Percentiles rank a stretch among this genome's conserved stretches.
These are phyloP conservation scores for Periconia sp. DNA, from an alignment of 2,329 filamentous ascomycete species.

Conservation along the genomic window DNA sequence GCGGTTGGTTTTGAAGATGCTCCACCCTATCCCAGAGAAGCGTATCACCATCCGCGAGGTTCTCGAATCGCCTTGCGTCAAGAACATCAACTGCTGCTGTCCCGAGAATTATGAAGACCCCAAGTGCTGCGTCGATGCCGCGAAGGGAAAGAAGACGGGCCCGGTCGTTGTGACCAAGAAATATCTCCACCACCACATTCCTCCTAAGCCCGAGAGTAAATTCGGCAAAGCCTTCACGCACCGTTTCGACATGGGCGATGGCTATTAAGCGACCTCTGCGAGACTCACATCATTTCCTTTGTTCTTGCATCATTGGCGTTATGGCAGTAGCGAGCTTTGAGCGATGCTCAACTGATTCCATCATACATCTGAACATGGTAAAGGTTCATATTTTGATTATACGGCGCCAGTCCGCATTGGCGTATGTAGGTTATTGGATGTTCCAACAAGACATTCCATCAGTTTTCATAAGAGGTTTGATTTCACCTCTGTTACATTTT, in stretches of 20 bases:
- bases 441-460: no score
- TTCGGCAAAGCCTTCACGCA: conserved; percentile 43
- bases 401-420: no score
- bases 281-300: no score
- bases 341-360: no score
- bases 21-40: conserved; percentile 76
- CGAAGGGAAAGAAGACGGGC: conserved; percentile 42
- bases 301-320: no score
- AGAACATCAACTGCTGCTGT: conserved; percentile 79
- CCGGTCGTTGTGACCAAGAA: conserved; percentile 49
- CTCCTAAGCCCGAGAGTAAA: conserved; percentile 47
- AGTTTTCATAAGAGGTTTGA: no score
- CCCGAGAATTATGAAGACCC: conserved; percentile 71
- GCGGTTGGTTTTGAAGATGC: conserved; percentile 77
- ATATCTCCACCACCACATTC: conserved; percentile 51
- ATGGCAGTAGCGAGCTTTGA: no score
- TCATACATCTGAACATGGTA: no score
- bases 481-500: no score
- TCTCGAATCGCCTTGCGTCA: conserved; percentile 74
- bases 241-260: conserved; percentile 49
- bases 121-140: conserved; percentile 65
- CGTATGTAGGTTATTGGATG: no score
- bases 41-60: conserved; percentile 74
- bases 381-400: no score
- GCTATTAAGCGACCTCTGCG: no score